Evolutionary conservation across 2,329 filamentous ascomycete species (phyloP).

Genomic region (Neophaeococcomyces aloes): DNA sequence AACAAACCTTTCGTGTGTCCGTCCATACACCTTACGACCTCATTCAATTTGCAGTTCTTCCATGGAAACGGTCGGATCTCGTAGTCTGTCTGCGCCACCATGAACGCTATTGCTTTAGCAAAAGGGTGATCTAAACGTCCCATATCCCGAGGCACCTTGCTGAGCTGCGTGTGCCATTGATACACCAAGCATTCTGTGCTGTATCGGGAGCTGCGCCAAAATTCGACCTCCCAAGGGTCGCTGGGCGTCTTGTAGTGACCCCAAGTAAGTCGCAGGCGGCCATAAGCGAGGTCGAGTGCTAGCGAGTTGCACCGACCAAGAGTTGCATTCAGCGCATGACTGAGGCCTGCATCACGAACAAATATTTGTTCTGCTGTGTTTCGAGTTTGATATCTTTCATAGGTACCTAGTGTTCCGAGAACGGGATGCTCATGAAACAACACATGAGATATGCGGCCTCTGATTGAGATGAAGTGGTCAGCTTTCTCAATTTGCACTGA

Average conservation of each 20-base stretch:
- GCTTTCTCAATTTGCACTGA: neutral
- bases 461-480: conserved; percentile 5
- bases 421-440: conserved; percentile 14
- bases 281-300: neutral
- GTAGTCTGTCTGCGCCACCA: neutral
- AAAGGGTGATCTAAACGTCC: neutral
- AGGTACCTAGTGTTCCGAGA: conserved; percentile 11
- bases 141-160: neutral
- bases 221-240: no score
- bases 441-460: conserved; percentile 7
- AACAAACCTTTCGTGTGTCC: neutral
- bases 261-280: neutral
- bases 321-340: neutral
- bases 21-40: neutral
- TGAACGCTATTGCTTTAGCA: neutral
- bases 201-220: no score
- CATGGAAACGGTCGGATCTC: neutral
- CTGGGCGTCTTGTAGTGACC: no score
- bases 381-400: conserved; percentile 8
- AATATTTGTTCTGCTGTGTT: neutral
- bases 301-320: neutral
- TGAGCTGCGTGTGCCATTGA: no score
- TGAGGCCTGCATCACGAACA: no score
- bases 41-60: neutral
- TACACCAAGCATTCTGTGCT: no score